Percentiles rank a stretch among this genome's conserved stretches.
Conservation (phyloP, 192 early-diverging fungal genomes). For the Linnemannia hyalina region DNA sequence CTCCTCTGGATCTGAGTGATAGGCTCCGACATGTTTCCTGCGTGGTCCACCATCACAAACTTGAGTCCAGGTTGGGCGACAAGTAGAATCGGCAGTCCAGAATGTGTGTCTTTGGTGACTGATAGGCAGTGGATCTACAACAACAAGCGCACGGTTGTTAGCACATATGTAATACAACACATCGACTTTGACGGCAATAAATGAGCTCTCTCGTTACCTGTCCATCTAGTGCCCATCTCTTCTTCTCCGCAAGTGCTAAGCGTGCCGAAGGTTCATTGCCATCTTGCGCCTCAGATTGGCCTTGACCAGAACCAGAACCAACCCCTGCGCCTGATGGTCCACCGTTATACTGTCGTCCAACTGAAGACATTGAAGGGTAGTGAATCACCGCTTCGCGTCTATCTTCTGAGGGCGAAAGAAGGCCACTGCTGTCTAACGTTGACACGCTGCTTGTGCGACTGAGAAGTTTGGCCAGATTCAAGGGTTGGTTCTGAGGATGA, state of each 20-base stretch:
- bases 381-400: slow-evolving; percentile 37
- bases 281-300: slow-evolving; percentile 9
- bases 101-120: slow-evolving; percentile 54
- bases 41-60: slow-evolving; percentile 47
- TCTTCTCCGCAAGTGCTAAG: slow-evolving; percentile 56
- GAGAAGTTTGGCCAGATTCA: slow-evolving; percentile 29
- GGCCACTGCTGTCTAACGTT: slow-evolving; percentile 46
- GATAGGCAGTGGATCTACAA: slow-evolving; percentile 65
- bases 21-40: slow-evolving; percentile 40
- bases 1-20: slow-evolving; percentile 37
- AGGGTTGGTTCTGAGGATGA: slow-evolving; percentile 25
- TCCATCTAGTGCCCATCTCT: slow-evolving; percentile 67
- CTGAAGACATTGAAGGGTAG: slow-evolving; percentile 29
- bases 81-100: slow-evolving; percentile 60
- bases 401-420: slow-evolving; percentile 44
- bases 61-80: slow-evolving; percentile 68
- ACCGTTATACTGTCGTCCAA: slow-evolving; percentile 13
- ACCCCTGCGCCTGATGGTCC: slow-evolving; percentile 3
- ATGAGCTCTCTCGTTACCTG: slow-evolving; percentile 52
- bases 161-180: not conserved
- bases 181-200: not conserved
- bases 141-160: not conserved
- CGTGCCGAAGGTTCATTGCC: slow-evolving; percentile 3
- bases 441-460: slow-evolving; percentile 49
- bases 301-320: not conserved